Evolutionary conservation across 2,329 filamentous ascomycete species (phyloP).

Genomic region (Fusarium avenaceum): DNA sequence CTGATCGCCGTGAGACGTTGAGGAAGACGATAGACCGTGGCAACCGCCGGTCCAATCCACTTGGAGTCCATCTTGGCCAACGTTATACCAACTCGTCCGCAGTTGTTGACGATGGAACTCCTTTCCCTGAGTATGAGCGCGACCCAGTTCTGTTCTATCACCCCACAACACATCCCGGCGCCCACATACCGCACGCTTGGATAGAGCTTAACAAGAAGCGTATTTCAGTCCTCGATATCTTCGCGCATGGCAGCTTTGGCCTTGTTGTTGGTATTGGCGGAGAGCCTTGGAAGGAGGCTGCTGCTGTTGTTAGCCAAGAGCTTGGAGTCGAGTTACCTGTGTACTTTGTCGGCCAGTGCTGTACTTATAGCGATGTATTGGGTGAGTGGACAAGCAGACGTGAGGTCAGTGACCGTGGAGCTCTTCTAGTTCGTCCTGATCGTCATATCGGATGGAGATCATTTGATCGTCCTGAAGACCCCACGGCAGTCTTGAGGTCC

Average conservation of each 20-base stretch:
- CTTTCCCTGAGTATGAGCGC: too few relatives aligned
- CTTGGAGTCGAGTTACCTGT: conserved; percentile 63
- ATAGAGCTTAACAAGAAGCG: conserved; percentile 60
- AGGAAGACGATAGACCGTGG: too few relatives aligned
- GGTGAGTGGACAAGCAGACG: conserved; percentile 68
- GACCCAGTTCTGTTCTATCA: too few relatives aligned
- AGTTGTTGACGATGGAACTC: too few relatives aligned
- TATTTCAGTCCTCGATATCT: conserved; percentile 72
- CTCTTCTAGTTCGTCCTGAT: conserved; percentile 71
- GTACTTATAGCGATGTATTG: conserved; percentile 73
- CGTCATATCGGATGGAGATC: conserved; percentile 66
- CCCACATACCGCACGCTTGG: conserved; percentile 73
- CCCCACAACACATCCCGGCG: conserved; percentile 16
- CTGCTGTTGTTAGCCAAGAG: conserved; percentile 53
- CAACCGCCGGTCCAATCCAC: too few relatives aligned
- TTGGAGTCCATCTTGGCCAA: too few relatives aligned
- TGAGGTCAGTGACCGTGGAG: conserved; percentile 69
- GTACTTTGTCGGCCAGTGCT: conserved; percentile 67
- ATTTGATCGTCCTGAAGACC: too few relatives aligned
- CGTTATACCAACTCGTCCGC: too few relatives aligned
- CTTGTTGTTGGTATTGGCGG: conserved; percentile 70
- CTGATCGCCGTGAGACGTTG: too few relatives aligned
- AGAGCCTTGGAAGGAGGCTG: conserved; percentile 66
- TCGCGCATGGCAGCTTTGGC: conserved; percentile 66
- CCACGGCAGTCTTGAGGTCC: too few relatives aligned